Evolutionary conservation across 352 stramenopile genomes (phyloP), one percentile per base, ranked within the genome.

Genomic region (Hyaloperonospora brassicae): DNA sequence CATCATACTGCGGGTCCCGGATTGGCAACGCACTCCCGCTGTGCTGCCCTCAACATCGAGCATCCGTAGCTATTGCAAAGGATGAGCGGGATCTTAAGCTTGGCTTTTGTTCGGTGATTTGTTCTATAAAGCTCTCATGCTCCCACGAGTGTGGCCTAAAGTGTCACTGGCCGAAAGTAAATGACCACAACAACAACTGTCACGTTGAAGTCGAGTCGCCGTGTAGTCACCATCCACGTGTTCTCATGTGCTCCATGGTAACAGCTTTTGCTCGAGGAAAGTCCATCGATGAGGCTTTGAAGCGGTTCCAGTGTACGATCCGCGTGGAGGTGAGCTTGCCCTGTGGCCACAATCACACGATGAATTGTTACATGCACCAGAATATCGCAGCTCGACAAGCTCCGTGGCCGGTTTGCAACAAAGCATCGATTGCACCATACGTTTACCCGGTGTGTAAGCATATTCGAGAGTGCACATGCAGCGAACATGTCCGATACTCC

Each of bases 371-470:
- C 7, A 22, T 61, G 1, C 65, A 86, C 50, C 56, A 52, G 25
- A 58, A 79, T 7, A 73, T 93, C 47, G 38, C 73, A 23, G 34
- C 65, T 10, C 57, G 61, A 11, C 57, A 42, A 6, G 31, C 23
- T 5, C 24, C 31, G 0, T 91, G 78, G 64, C 82, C 82, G 0
- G 40, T 47, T 13, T 95, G 84, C 52, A 79, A 63, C 5, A 68
- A 86, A 47, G 50, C 73, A 47, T 68, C 81, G 1, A 71, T 87
- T 30, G 57, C 62, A 2, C 84, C 84, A 8, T 92, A 70, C 47
- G 55, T 89, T 1, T 89, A 92, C 47, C 57, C 73, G 0, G 69
- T 73, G 14, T 95, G 84, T 54, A 86, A 86, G 47, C 84, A 93
- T 47, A 55, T 72, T 43, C 36, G 72, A 10, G 60, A 62, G n/a